Evolutionary conservation across 441 rosid genomes (phyloP).

Genomic region (Biscutella laevigata): DNA sequence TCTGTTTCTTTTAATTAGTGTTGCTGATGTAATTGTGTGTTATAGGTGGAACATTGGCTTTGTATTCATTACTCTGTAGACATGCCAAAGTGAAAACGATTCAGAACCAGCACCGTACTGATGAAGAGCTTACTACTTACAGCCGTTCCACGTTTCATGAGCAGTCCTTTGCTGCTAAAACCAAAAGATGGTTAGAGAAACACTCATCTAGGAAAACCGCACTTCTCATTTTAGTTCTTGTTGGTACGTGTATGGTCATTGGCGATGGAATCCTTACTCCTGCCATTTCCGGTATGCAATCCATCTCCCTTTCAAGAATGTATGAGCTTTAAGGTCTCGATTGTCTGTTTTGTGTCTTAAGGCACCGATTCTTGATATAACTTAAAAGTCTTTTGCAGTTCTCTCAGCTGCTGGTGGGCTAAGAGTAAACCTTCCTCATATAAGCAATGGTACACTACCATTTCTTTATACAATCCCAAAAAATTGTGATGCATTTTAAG

Average conservation of each 20-base stretch:
- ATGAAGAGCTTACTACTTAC: constrained; percentile 88
- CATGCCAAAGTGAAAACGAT: constrained; percentile 89
- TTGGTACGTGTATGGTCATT: constrained; percentile 96
- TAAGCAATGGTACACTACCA: constrained; percentile 24
- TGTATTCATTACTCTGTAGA: constrained; percentile 89
- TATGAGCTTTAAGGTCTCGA: no score
- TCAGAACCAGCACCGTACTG: constrained; percentile 86
- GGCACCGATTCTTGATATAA: not conserved
- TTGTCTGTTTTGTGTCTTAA: no score
- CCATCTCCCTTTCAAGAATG: no score
- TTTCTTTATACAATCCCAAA: no score
- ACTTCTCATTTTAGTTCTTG: constrained; percentile 74
- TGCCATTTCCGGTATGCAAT: constrained; percentile 82
- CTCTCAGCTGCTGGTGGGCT: constrained; percentile 32
- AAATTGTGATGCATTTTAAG: no score
- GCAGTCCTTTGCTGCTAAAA: constrained; percentile 79
- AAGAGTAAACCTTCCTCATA: constrained; percentile 27
- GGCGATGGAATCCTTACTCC: constrained; percentile 98
- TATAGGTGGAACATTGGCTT: constrained; percentile 88
- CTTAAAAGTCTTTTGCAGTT: no score
- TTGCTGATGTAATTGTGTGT: not conserved
- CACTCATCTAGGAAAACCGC: constrained; percentile 47
- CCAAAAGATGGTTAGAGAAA: constrained; percentile 75
- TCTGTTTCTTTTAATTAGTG: not conserved
- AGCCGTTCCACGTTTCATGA: constrained; percentile 79